Percentiles rank a stretch among this genome's conserved stretches.
Evolutionary conservation across 2,329 filamentous ascomycete species (phyloP).

Genomic region (Epichloe aotearoae): DNA sequence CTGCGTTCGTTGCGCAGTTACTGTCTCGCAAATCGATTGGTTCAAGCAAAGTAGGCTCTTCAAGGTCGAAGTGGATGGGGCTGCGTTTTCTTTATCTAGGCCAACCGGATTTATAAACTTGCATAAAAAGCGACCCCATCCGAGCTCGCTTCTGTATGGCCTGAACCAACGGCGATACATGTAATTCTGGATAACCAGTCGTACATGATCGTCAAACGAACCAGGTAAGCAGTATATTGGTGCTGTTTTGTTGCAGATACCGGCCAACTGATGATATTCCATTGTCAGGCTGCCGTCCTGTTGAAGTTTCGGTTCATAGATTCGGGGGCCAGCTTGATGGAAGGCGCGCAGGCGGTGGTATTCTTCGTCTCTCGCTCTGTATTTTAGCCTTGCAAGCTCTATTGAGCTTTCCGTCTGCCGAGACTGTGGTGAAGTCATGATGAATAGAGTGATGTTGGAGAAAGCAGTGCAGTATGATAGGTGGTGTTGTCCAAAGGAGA

Average conservation of each 20-base stretch:
- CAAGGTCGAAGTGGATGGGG: neutral
- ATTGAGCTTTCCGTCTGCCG: neutral
- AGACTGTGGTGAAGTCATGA: neutral
- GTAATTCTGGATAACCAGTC: neutral
- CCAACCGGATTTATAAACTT: neutral
- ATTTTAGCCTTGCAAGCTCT: neutral
- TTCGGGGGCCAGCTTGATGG: neutral
- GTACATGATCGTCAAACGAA: neutral
- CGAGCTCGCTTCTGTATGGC: constrained; percentile 6
- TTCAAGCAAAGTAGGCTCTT: constrained; percentile 1
- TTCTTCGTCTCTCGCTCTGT: neutral
- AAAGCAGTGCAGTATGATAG: neutral
- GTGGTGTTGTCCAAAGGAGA: too few relatives aligned
- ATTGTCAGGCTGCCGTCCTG: neutral
- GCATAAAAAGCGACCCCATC: constrained; percentile 4
- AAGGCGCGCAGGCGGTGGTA: neutral
- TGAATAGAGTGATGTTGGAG: neutral
- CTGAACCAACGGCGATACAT: constrained; percentile 3
- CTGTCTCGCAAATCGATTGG: neutral
- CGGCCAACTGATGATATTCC: neutral
- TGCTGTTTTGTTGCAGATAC: neutral
- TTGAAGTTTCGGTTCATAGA: neutral
- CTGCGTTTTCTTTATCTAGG: neutral
- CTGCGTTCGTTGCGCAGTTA: neutral
- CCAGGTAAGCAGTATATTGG: neutral